Conservation (phyloP, 495 filamentous ascomycete species). For the Thermochaetoides thermophila region DNA sequence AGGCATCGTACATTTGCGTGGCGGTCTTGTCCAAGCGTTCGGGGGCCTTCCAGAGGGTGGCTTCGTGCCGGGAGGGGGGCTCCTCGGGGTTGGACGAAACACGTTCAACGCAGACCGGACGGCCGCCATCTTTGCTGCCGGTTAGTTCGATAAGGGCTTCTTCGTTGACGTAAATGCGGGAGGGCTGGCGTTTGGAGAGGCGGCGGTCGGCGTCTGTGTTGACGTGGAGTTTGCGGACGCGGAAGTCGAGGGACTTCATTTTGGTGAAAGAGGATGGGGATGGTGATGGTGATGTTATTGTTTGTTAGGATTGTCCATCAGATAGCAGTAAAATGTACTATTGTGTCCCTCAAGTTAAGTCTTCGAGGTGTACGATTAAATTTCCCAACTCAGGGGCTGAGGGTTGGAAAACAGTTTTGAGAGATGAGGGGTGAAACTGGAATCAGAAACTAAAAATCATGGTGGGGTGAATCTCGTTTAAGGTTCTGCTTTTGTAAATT, state of each 20-base stretch:
- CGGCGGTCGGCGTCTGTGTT: conserved; percentile 26
- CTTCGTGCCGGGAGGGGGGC: conserved; percentile 27
- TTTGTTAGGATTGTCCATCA: no score
- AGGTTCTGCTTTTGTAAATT: no score
- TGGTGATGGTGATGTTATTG: no score
- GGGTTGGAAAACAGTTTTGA: no score
- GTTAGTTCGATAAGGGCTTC: conserved; percentile 45
- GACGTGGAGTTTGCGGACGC: conserved; percentile 31
- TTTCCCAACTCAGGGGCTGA: no score
- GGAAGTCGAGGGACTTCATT: conserved; percentile 28
- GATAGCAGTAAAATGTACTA: no score
- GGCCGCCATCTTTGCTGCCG: conserved; percentile 38
- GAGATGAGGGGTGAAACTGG: no score
- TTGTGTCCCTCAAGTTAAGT: no score
- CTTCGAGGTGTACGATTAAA: no score
- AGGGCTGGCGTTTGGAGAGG: conserved; percentile 28
- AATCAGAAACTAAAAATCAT: no score
- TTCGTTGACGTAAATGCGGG: conserved; percentile 49
- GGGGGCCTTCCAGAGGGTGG: conserved; percentile 48
- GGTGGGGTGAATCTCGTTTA: no score
- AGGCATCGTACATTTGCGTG: conserved; percentile 48
- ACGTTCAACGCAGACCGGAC: conserved; percentile 39
- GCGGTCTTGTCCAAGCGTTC: conserved; percentile 50
- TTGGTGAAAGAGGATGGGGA: no score
- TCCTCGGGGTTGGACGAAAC: conserved; percentile 10